Evolutionary conservation across 2,329 filamentous ascomycete species (phyloP).

Genomic region (Knufia fluminis): DNA sequence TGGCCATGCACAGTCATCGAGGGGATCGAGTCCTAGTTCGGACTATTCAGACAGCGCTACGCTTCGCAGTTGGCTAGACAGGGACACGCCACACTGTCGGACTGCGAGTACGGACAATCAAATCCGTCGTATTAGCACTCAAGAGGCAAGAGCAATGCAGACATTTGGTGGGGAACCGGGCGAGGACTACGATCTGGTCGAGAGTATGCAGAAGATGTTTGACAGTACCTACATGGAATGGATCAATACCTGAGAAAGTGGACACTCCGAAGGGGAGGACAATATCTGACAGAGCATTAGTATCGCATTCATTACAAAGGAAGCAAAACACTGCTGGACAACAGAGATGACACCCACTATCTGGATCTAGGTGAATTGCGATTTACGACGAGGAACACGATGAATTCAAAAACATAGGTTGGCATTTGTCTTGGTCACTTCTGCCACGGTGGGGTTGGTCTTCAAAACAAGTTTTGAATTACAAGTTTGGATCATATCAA

Average conservation of each 20-base stretch:
- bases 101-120: background rate
- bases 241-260: slow-evolving; percentile 27
- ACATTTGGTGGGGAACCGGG: slow-evolving; percentile 23
- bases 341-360: slow-evolving; percentile 1
- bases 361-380: background rate
- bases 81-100: background rate
- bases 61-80: background rate
- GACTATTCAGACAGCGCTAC: background rate
- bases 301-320: too few species aligned
- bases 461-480: slow-evolving; percentile 1
- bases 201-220: slow-evolving; percentile 43
- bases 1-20: background rate
- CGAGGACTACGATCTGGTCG: slow-evolving; percentile 30
- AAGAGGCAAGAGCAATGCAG: slow-evolving; percentile 35
- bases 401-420: background rate
- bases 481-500: background rate
- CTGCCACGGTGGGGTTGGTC: slow-evolving; percentile 2
- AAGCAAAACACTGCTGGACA: too few species aligned
- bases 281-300: too few species aligned
- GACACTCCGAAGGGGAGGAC: too few species aligned
- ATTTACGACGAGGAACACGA: slow-evolving; percentile 6
- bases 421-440: slow-evolving; percentile 2
- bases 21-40: background rate
- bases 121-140: background rate
- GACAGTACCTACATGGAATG: slow-evolving; percentile 36